Evolutionary conservation across 768 basidiomycete species (phyloP).

Genomic region (Crepidotus variabilis): DNA sequence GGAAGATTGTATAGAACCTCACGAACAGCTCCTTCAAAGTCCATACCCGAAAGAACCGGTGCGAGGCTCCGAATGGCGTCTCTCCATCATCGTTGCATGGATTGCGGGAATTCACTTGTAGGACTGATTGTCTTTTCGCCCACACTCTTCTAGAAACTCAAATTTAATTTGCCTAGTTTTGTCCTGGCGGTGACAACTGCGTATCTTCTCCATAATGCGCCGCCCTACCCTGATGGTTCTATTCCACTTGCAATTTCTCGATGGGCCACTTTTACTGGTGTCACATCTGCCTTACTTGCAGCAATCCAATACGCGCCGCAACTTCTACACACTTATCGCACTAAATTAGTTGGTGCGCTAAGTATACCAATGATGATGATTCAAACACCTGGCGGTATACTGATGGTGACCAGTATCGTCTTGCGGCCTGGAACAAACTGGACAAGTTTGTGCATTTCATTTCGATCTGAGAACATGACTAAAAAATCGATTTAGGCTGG

Average conservation of each 20-base stretch:
- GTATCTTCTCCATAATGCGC: conserved; percentile 47
- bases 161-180: conserved; percentile 29
- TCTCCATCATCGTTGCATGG: conserved; percentile 76
- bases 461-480: not conserved
- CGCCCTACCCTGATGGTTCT: conserved; percentile 30
- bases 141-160: not conserved
- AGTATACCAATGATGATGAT: conserved; percentile 96
- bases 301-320: conserved; percentile 89
- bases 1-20: conserved; percentile 17
- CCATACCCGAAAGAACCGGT: conserved; percentile 30
- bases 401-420: conserved; percentile 86
- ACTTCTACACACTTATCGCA: conserved; percentile 70
- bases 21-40: conserved; percentile 2
- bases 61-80: conserved; percentile 69
- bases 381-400: conserved; percentile 83
- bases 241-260: conserved; percentile 26
- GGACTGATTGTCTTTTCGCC: conserved; percentile 20
- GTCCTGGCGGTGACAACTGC: conserved; percentile 60
- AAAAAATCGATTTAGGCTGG: conserved; percentile 53
- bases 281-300: conserved; percentile 75
- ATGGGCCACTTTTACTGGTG: conserved; percentile 88
- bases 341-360: conserved; percentile 84
- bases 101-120: conserved; percentile 73
- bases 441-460: conserved; percentile 55
- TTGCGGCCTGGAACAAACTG: conserved; percentile 78